Evolutionary conservation across 441 rosid species (phyloP).

Genomic region (Pelargonium cotyledonis): DNA sequence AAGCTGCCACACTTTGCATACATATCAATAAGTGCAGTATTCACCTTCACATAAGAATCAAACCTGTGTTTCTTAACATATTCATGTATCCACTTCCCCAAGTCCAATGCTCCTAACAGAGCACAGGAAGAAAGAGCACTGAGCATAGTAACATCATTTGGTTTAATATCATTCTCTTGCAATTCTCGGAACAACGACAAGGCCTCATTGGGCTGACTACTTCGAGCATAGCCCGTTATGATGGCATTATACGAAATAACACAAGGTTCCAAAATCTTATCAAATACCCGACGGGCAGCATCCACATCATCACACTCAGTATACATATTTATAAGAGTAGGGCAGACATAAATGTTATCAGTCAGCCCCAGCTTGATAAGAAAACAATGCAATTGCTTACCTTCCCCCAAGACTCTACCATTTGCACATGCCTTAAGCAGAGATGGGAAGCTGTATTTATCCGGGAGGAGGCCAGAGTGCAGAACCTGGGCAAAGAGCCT

Average conservation of each 20-base stretch:
- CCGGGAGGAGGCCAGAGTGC: conserved; percentile 37
- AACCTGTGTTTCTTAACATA: conserved; percentile 54
- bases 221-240: conserved; percentile 51
- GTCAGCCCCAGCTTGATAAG: conserved; percentile 49
- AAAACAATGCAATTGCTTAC: conserved; percentile 63
- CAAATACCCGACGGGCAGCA: conserved; percentile 56
- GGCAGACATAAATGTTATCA: conserved; percentile 42
- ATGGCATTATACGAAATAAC: conserved; percentile 64
- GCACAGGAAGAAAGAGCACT: conserved; percentile 70
- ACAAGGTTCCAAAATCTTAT: conserved; percentile 47
- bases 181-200: conserved; percentile 58
- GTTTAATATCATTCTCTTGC: conserved; percentile 49
- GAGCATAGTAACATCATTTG: conserved; percentile 63
- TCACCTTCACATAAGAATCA: conserved; percentile 54
- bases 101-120: conserved; percentile 56
- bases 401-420: conserved; percentile 50
- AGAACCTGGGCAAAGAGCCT: conserved; percentile 38
- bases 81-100: conserved; percentile 85
- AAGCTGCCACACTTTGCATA: conserved; percentile 81
- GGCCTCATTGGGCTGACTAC: conserved; percentile 70
- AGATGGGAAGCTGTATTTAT: conserved; percentile 60
- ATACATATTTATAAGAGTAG: conserved; percentile 67
- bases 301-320: conserved; percentile 56
- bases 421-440: conserved; percentile 62
- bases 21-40: conserved; percentile 71